Conservation (phyloP, 192 early-diverging fungal genomes). For the Chytriomyces hyalinus region DNA sequence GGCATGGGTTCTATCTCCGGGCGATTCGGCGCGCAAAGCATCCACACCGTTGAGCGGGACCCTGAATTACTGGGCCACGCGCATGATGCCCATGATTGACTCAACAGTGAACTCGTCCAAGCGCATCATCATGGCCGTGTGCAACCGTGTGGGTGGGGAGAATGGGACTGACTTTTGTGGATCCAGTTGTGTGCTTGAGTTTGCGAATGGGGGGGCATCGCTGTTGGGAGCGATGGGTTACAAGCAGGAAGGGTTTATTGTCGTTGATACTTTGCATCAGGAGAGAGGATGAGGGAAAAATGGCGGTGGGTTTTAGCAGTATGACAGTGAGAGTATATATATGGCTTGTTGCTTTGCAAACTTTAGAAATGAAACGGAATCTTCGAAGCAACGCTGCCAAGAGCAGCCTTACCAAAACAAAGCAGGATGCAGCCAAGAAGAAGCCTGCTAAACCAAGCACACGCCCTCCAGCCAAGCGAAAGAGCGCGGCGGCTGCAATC, state of each 20-base stretch:
- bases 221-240: conserved; percentile 10
- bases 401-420: too few relatives aligned
- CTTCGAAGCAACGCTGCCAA: too few relatives aligned
- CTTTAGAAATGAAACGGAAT: too few relatives aligned
- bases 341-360: too few relatives aligned
- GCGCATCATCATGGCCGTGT: conserved; percentile 22
- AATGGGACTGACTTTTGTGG: conserved; percentile 32
- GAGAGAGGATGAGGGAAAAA: background rate
- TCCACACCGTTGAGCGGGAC: conserved; percentile 1
- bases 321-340: too few relatives aligned
- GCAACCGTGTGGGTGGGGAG: conserved; percentile 22
- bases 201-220: conserved; percentile 1
- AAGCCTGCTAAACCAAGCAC: too few relatives aligned
- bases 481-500: too few relatives aligned
- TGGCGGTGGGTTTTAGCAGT: too few relatives aligned
- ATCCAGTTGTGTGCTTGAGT: conserved; percentile 19
- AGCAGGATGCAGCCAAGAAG: too few relatives aligned
- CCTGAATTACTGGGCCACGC: conserved; percentile 27
- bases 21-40: background rate
- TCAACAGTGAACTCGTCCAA: background rate
- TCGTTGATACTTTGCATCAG: background rate
- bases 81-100: conserved; percentile 14
- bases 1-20: conserved; percentile 66
- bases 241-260: conserved; percentile 2
- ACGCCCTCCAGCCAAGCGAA: too few relatives aligned